Evolutionary conservation across 176 grass and related monocot species (phyloP).

Genomic region (Rhynchospora pubera): DNA sequence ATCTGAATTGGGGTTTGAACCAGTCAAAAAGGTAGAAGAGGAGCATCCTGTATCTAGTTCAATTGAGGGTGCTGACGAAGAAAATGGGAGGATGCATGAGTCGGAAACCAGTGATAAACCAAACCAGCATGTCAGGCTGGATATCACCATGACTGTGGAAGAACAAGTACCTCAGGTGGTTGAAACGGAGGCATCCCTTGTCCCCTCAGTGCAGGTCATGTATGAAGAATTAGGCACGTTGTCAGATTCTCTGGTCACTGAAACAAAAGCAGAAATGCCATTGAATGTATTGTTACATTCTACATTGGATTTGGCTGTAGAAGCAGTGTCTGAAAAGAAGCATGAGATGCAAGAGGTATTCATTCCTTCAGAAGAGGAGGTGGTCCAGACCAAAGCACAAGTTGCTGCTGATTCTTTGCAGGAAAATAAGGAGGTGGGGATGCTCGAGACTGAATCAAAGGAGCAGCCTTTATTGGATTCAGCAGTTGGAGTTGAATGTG

Average conservation of each 20-base stretch:
- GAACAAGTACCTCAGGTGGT: slow-evolving; percentile 12
- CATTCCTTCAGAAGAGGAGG: background rate
- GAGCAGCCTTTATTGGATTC: slow-evolving; percentile 12
- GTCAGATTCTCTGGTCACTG: background rate
- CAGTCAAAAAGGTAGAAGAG: background rate
- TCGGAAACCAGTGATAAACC: background rate
- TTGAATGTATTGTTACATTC: background rate
- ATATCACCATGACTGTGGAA: background rate
- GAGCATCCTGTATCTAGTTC: slow-evolving; percentile 2
- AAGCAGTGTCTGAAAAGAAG: background rate
- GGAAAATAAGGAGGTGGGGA: slow-evolving; percentile 4
- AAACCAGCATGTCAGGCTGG: background rate
- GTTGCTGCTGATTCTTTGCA: background rate
- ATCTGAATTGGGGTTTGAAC: background rate
- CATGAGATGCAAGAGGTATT: background rate
- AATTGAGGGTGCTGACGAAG: slow-evolving; percentile 13
- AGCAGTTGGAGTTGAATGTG: background rate
- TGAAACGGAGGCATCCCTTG: background rate
- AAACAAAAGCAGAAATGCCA: background rate
- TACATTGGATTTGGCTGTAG: slow-evolving; percentile 4
- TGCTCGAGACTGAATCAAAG: slow-evolving; percentile 17
- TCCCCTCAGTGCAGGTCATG: background rate
- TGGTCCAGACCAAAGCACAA: background rate
- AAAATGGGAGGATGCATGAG: background rate
- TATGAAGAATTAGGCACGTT: background rate